Evolutionary conservation across 129 eudicot genomes (phyloP).

Genomic region (Flaveria trinervia): DNA sequence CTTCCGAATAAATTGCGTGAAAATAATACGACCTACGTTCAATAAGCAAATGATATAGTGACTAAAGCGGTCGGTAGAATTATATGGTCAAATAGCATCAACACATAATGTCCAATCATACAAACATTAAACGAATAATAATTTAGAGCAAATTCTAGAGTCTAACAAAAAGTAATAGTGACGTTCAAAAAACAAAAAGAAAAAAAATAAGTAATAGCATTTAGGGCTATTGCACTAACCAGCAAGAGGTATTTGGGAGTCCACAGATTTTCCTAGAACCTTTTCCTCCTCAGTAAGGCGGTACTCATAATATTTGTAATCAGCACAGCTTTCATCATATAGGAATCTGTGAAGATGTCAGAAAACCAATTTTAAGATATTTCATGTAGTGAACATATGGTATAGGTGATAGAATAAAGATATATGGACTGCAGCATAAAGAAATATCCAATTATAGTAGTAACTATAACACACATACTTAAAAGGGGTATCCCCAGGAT

Average conservation of each 20-base stretch:
- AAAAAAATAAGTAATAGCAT: background rate
- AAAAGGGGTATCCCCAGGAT: slow-evolving; percentile 96
- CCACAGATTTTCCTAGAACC: slow-evolving; percentile 51
- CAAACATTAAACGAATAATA: background rate
- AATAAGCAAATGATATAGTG: slow-evolving; percentile 6
- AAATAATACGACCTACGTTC: background rate
- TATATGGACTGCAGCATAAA: background rate
- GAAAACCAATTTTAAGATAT: slow-evolving; percentile 1
- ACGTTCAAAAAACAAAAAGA: background rate
- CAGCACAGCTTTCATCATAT: slow-evolving; percentile 83
- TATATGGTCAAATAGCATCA: background rate
- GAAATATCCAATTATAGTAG: background rate
- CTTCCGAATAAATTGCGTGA: background rate
- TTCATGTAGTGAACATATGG: background rate
- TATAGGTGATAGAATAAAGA: background rate
- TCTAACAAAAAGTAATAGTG: background rate
- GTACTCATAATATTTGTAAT: slow-evolving; percentile 84
- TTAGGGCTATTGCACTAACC: slow-evolving; percentile 43
- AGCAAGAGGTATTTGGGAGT: slow-evolving; percentile 45
- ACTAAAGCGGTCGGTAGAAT: background rate
- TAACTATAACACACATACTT: slow-evolving; percentile 50
- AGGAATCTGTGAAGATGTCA: slow-evolving; percentile 61
- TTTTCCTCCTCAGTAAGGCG: slow-evolving; percentile 79
- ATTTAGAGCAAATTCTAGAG: background rate
- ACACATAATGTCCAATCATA: slow-evolving; percentile 5